A percentile compares a stretch with the other conserved stretches of the same genome.
phyloP scores from a whole-genome alignment of 305 asterid species.

The Fraxinus dipetala region DNA sequence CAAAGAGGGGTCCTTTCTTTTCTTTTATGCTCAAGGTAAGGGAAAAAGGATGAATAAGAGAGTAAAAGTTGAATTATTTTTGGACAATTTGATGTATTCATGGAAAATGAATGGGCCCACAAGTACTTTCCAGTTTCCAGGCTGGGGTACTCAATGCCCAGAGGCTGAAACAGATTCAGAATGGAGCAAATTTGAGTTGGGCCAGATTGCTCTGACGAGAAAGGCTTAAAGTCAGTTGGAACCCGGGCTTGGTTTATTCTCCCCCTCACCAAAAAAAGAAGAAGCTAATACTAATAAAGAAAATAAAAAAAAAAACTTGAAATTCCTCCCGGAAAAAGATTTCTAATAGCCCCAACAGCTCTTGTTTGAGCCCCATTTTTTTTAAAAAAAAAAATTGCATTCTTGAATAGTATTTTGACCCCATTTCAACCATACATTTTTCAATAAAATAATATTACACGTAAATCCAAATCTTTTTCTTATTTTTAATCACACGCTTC shows the following conservation, averaged over 20 bases:
- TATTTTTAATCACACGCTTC: too few relatives aligned
- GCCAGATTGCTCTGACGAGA: background rate
- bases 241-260: background rate
- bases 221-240: background rate
- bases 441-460: too few relatives aligned
- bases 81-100: background rate
- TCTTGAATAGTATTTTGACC: too few relatives aligned
- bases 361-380: too few relatives aligned
- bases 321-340: background rate
- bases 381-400: too few relatives aligned
- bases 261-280: background rate
- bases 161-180: slow-evolving; percentile 18
- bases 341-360: background rate
- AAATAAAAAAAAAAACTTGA: too few relatives aligned
- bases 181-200: slow-evolving; percentile 31
- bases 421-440: too few relatives aligned
- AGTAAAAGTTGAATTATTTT: slow-evolving; percentile 19
- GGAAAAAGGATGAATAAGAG: background rate
- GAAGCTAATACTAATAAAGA: background rate
- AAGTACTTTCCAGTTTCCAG: slow-evolving; percentile 34
- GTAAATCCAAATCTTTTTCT: too few relatives aligned
- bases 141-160: slow-evolving; percentile 20
- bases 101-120: slow-evolving; percentile 30
- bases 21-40: slow-evolving; percentile 21
- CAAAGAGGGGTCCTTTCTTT: slow-evolving; percentile 31